Base-by-base conservation (phyloP, 768 basidiomycete genomes). In the Sutorius australiensis region DNA sequence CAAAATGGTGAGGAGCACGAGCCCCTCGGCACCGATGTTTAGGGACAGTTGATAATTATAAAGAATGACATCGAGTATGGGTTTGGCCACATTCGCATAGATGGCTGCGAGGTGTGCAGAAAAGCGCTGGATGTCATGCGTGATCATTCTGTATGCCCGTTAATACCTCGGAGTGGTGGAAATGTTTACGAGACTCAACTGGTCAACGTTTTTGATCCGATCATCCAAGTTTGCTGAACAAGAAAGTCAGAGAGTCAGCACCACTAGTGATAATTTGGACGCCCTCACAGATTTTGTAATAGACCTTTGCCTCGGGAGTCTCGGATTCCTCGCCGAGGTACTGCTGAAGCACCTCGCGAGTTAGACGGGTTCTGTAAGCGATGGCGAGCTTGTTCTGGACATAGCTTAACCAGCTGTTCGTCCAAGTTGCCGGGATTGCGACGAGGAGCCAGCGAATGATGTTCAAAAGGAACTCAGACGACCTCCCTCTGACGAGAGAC, bases 41-140 rank as follows among this genome's bases (percentile, higher is more conserved):
- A 86, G 84, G 6, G 92, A 90, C 7, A 98, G 77, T 66, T 98
- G 95, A 59, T 92, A 95, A 71, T 98, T 98, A 73, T 98, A 98
- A 11, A 98, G 74, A 42, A 95, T 91, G 43, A 90, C 88, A 62
- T 98, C 95, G 34, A 97, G 79, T 14, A 88, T 77, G 7, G 95
- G 95, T 71, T 98, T 98, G 27, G 94, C 94, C 36, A 98, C 73
- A 67, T 98, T 98, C 14, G 85, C 82, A 69, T 98, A 98, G 33
- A 98, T 94, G 16, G 92, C 92, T 12, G 95, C 93, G 6, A 98
- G 80, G 64, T 92, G 87, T 5, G 80, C 80, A 13, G 92, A 91
- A 72, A 97, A 98, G 48, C 87, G 87, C 67, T 95, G 91, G 44
- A 98, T 93, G 68, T 98, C 95, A 53, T 95, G 86, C 2, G 93